Evolutionary conservation across 2,329 filamentous ascomycete species (phyloP).

Genomic region (Ascosphaera aggregata): DNA sequence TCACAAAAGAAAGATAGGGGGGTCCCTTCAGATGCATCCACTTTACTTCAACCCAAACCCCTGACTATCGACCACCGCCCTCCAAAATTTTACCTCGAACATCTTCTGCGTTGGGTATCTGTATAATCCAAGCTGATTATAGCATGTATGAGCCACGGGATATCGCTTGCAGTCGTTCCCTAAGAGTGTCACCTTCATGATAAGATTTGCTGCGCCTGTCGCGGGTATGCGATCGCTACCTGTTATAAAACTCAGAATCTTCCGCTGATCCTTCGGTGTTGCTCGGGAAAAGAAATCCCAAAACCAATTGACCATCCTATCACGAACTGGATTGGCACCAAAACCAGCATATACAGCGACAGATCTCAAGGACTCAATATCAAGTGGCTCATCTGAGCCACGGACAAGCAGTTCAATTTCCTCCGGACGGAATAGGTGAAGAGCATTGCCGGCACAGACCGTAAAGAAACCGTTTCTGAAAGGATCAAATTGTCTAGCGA

Average conservation of each 20-base stretch:
- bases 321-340: conserved; percentile 31
- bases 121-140: conserved; percentile 63
- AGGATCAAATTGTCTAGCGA: conserved; percentile 67
- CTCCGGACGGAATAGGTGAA: conserved; percentile 69
- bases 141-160: conserved; percentile 74
- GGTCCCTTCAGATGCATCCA: no score
- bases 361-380: conserved; percentile 49
- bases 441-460: conserved; percentile 68
- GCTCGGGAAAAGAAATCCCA: conserved; percentile 59
- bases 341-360: conserved; percentile 71
- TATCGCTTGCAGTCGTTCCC: conserved; percentile 53
- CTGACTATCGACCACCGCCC: conserved; percentile 70
- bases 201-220: conserved; percentile 57
- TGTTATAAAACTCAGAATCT: conserved; percentile 66
- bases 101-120: conserved; percentile 42
- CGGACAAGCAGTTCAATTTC: conserved; percentile 77
- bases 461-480: conserved; percentile 91
- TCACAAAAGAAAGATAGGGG: no score
- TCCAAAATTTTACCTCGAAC: conserved; percentile 53
- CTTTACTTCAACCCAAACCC: conserved; percentile 67
- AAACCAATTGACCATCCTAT: conserved; percentile 61
- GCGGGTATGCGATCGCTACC: conserved; percentile 79
- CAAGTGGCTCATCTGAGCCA: conserved; percentile 62
- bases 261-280: conserved; percentile 44
- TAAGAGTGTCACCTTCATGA: conserved; percentile 52